Conservation (phyloP, 257 asterid species). For the Rauvolfia tetraphylla region DNA sequence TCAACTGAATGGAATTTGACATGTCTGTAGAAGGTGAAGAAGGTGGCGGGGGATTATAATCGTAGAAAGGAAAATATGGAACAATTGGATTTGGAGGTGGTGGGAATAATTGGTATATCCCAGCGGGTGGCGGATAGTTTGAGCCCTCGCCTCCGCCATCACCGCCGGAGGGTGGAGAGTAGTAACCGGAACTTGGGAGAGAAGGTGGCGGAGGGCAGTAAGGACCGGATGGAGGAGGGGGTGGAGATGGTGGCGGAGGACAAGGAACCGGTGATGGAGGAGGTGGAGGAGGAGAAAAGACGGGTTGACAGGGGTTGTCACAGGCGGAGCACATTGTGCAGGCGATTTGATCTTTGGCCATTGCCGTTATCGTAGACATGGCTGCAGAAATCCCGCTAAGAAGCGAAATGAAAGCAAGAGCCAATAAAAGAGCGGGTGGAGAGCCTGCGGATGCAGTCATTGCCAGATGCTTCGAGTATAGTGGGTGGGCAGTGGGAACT, state of each 20-base stretch:
- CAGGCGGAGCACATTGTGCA: slow-evolving; percentile 72
- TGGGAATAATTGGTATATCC: slow-evolving; percentile 35
- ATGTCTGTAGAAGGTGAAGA: slow-evolving; percentile 5
- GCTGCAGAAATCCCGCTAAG: slow-evolving; percentile 18
- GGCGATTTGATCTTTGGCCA: slow-evolving; percentile 46
- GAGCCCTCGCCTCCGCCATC: neutral
- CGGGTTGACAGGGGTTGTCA: slow-evolving; percentile 72
- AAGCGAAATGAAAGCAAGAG: slow-evolving; percentile 22
- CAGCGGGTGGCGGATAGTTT: slow-evolving; percentile 41
- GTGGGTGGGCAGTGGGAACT: neutral
- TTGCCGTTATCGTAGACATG: slow-evolving; percentile 42
- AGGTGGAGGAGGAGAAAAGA: slow-evolving; percentile 45
- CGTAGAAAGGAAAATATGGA: slow-evolving; percentile 80
- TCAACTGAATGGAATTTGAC: slow-evolving; percentile 29
- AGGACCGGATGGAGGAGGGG: slow-evolving; percentile 30
- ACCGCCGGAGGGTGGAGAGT: slow-evolving; percentile 13
- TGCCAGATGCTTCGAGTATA: slow-evolving; percentile 9
- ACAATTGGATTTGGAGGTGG: slow-evolving; percentile 94
- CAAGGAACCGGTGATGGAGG: slow-evolving; percentile 19
- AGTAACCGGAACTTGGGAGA: neutral
- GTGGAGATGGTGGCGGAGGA: slow-evolving; percentile 50
- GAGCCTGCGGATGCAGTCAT: slow-evolving; percentile 24
- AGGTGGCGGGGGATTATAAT: slow-evolving; percentile 57
- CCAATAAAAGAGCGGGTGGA: slow-evolving; percentile 15
- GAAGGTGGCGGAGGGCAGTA: slow-evolving; percentile 29